Percentiles rank a stretch among this genome's conserved stretches.
Conservation (phyloP, 495 filamentous ascomycete species). For the Extremus antarcticus region DNA sequence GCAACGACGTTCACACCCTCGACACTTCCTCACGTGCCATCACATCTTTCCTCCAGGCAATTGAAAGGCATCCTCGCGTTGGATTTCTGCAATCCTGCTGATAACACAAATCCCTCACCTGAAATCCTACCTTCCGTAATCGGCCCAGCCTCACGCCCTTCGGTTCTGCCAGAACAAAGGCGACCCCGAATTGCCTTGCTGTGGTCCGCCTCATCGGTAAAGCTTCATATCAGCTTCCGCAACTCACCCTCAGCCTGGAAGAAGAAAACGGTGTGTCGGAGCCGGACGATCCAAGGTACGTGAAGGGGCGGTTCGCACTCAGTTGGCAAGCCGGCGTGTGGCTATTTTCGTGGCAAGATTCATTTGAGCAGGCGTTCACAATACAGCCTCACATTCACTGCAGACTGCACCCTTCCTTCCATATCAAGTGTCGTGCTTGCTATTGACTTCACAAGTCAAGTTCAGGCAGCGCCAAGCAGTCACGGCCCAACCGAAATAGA, state of each 20-base stretch:
- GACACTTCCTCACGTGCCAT: too few species aligned
- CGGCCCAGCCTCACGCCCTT: not conserved
- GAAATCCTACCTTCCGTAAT: too few species aligned
- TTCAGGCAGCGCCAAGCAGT: too few species aligned
- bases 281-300: not conserved
- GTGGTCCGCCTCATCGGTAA: not conserved
- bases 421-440: not conserved
- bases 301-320: not conserved
- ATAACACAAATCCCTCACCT: too few species aligned
- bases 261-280: not conserved
- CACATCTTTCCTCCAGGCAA: too few species aligned
- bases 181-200: not conserved
- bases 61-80: too few species aligned
- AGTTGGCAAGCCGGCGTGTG: not conserved
- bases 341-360: not conserved
- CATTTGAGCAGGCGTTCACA: too few species aligned
- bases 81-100: too few species aligned
- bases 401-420: not conserved
- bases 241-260: not conserved
- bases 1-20: too few species aligned
- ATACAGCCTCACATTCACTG: not conserved
- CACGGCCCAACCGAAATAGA: not conserved
- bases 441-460: not conserved
- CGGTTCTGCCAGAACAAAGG: not conserved
- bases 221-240: not conserved